Base-by-base conservation (phyloP, 2,329 filamentous ascomycete species). In the Talaromyces sp. region DNA sequence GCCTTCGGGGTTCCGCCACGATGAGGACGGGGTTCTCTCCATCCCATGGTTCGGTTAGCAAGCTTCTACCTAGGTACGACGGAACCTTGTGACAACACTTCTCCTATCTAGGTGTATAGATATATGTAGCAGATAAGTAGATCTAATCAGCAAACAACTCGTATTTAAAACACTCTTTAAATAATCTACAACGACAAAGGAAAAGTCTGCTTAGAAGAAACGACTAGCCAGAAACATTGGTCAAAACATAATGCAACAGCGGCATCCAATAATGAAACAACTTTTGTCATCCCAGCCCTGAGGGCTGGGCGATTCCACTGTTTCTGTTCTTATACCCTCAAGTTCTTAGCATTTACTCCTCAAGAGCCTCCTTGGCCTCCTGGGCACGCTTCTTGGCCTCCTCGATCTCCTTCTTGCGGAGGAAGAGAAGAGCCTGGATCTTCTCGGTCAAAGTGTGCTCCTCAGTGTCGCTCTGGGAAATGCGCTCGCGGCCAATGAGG, bases 401-500 rank as follows among this genome's bases (percentile, higher is more conserved):
- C 70, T 79, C 80, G 72, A 82, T 73, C 71, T 81, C 77, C 70
- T 80, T 79, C 72, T 79, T 74, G 73, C 81, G 77, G 68, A 78
- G 71, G 70, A 77, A 80, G 67, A 84, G 78, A 67, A 88, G 78
- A 47, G 82, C 81, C 72, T 81, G 81, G 70, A 88, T 80, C 72
- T 83, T 81, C 70, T 86, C 83, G 49, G 70, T 71, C 68, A 80
- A 72, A 65, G 70, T 77, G 75, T 79, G 77, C 71, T 75, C 73
- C 19, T 74, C 66, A 65, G 65, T 65, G 56, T 74, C 63, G 66
- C 69, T 74, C 67, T 73, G 73, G 63, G 82, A 84, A 70, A 96
- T 88, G 80, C 93, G 90, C 72, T 93, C 90, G 67, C 93, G 88
- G 47, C 92, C 92, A 68, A 97, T 85, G 69, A 97, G 81, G 68